Evolutionary conservation across 371 early-diverging fungal species (phyloP).

Genomic region (Lichtheimia hyalospora): DNA sequence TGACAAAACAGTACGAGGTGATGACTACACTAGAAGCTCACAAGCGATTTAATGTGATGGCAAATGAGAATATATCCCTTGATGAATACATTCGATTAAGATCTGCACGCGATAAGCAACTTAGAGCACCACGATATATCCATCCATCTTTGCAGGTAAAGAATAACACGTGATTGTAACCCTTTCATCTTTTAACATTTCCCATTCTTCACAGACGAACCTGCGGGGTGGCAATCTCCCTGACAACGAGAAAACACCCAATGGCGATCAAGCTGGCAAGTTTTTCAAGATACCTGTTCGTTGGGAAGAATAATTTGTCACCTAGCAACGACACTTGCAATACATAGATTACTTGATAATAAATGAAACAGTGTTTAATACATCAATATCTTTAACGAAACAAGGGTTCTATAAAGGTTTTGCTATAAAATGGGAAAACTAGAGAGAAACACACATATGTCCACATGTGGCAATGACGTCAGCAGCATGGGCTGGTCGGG

Average conservation of each 20-base stretch:
- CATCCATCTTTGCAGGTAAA: conserved; percentile 52
- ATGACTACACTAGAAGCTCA: conserved; percentile 29
- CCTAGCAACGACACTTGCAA: too few species aligned
- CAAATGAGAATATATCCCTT: conserved; percentile 19
- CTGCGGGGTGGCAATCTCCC: conserved; percentile 24
- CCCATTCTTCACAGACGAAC: conserved; percentile 17
- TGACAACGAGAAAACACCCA: conserved; percentile 12
- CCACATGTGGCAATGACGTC: conserved; percentile 4
- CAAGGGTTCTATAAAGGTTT: neutral
- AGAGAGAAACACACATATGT: too few species aligned
- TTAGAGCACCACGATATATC: conserved; percentile 41
- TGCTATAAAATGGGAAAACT: too few species aligned
- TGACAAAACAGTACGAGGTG: conserved; percentile 22
- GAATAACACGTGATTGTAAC: too few species aligned
- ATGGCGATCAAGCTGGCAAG: conserved; percentile 4
- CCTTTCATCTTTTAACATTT: too few species aligned
- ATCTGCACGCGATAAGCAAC: conserved; percentile 27
- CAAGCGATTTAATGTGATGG: conserved; percentile 42
- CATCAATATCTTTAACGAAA: neutral
- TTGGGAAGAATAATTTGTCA: neutral
- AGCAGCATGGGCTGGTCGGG: conserved; percentile 1
- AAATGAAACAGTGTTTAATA: neutral
- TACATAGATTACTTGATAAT: neutral
- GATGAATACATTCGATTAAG: conserved; percentile 32
- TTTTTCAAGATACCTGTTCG: conserved; percentile 28